Conservation (phyloP, 352 stramenopile species). For the Pythium insidiosum region DNA sequence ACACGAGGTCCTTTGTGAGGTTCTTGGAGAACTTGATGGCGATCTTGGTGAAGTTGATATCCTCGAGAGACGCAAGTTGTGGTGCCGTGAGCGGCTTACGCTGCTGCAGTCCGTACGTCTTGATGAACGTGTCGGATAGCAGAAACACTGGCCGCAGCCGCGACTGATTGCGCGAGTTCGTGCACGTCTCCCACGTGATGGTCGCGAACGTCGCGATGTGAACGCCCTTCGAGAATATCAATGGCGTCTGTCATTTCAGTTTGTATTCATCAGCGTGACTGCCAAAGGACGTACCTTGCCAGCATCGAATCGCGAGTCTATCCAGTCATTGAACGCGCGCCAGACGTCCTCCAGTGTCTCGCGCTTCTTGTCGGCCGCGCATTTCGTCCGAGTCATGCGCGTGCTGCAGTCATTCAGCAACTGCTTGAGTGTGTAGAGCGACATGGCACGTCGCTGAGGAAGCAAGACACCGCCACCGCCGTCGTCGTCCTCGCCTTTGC, state of each 20-base stretch:
- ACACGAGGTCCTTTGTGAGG: slow-evolving; percentile 69
- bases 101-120: slow-evolving; percentile 53
- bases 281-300: slow-evolving; percentile 44
- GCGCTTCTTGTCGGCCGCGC: slow-evolving; percentile 45
- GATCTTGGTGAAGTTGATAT: slow-evolving; percentile 80
- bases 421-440: slow-evolving; percentile 71
- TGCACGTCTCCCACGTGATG: slow-evolving; percentile 59
- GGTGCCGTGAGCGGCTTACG: slow-evolving; percentile 20
- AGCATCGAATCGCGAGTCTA: slow-evolving; percentile 53
- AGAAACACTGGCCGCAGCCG: slow-evolving; percentile 54
- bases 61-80: slow-evolving; percentile 46
- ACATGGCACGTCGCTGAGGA: no score
- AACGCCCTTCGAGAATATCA: slow-evolving; percentile 40
- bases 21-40: slow-evolving; percentile 74
- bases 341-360: slow-evolving; percentile 70
- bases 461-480: background rate
- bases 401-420: slow-evolving; percentile 65
- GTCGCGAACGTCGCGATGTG: slow-evolving; percentile 72
- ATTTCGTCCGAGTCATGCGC: slow-evolving; percentile 44
- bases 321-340: slow-evolving; percentile 69
- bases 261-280: no score
- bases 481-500: background rate
- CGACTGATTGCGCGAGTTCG: slow-evolving; percentile 43
- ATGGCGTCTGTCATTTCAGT: no score
- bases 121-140: slow-evolving; percentile 58